Base-by-base conservation (phyloP, 2,329 filamentous ascomycete species). In the Fusarium sp. region DNA sequence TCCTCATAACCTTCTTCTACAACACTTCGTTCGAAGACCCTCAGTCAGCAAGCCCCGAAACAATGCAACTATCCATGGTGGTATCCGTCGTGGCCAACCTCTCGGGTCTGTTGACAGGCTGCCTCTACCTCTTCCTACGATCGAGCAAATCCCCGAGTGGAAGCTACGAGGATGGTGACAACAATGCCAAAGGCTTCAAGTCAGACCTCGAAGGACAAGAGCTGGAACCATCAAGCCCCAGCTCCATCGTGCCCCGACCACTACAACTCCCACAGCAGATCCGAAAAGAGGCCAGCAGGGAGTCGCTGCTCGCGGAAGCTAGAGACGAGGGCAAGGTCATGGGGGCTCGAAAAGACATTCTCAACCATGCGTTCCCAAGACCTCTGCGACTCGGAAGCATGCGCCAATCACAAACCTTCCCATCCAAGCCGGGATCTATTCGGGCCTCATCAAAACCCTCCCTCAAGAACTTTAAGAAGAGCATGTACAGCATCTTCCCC, bases 61-160 rank as follows among this genome's bases (percentile, higher is more conserved):
- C 86, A 13, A 83, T 88, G 52, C 88, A 81, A 67, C 82, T 92
- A 5, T 86, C 90, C 3, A 90, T 92, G 85, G 88, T 93, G 45
- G 90, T 91, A 29, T 89, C 91, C 18, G 89, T 94, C 8, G 89
- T 91, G 4, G 85, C 91, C 18, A 93, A 93, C 77, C 85, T 92
- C 3, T 91, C 91, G 0, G 92, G 92, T 3, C 82, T 94, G 18
- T 86, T 91, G 79, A 91, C 89, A 18, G 90, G 91, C 5, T 88
- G 91, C 18, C 85, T 93, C 27, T 92, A 93, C 75, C 83, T 94
- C 10, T 92, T 93, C 76, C 85, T 94, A 59, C 88, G 92, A 73
- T 90, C 91, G 4, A 92, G 90, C 73, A 89, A 87, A 16, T 85
- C 88, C 14, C 88, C 88, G 29, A 89, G 91, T 60, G 87, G 82